phyloP scores from a whole-genome alignment of 495 filamentous ascomycete species.

The Lasiosphaeriaceae sp. region DNA sequence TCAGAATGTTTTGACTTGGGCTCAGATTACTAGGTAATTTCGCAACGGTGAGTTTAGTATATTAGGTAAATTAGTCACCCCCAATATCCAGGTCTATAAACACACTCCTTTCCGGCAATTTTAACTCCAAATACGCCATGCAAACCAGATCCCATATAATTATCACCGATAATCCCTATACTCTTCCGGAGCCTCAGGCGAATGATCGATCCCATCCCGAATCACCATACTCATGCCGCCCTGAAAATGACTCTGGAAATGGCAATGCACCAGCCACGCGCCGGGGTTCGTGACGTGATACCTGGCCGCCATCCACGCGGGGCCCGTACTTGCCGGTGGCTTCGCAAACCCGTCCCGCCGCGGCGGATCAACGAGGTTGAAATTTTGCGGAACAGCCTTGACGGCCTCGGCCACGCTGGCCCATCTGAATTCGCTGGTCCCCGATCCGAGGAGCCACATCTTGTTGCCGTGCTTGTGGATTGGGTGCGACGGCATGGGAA shows the following conservation, averaged over 20 bases:
- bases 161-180: constrained; percentile 16
- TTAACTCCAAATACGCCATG: too few species aligned
- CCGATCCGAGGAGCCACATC: constrained; percentile 52
- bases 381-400: constrained; percentile 40
- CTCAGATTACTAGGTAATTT: too few species aligned
- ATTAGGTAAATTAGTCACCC: too few species aligned
- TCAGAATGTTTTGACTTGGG: too few species aligned
- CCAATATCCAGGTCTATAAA: too few species aligned
- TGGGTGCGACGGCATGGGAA: constrained; percentile 47
- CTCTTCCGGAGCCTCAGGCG: constrained; percentile 40
- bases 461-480: constrained; percentile 65
- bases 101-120: too few species aligned
- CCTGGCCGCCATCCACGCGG: constrained; percentile 50
- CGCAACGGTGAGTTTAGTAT: too few species aligned
- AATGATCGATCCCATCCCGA: constrained; percentile 55
- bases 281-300: constrained; percentile 59
- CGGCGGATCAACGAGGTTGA: constrained; percentile 54
- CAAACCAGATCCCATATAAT: too few species aligned
- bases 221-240: constrained; percentile 56
- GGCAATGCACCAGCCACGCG: constrained; percentile 57
- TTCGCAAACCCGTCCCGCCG: constrained; percentile 49
- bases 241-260: constrained; percentile 54
- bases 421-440: constrained; percentile 47
- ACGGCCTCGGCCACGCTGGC: constrained; percentile 50
- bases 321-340: constrained; percentile 23